Base-by-base conservation (phyloP, 2,329 filamentous ascomycete genomes). In the Bisporella sp. region DNA sequence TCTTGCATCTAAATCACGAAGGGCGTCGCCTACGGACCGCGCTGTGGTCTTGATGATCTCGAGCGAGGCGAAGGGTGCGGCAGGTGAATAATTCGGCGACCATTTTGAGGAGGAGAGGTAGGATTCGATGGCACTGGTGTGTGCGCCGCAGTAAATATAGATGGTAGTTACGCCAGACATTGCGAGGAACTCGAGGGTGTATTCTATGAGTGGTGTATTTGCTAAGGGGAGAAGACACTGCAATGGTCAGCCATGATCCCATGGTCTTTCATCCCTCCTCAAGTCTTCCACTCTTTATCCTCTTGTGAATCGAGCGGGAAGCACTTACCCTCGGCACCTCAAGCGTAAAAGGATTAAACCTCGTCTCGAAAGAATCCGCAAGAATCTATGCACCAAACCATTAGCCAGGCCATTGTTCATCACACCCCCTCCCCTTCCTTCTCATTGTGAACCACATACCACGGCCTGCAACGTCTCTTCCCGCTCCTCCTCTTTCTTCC, bases 131-230 rank as follows among this genome's bases (percentile, higher is more conserved):
- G 90, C 82, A 52, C 93, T 85, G 31, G 86, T 87, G 67, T 96
- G 90, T 31, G 89, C 84, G 53, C 89, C 88, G 61, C 87, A 92
- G 72, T 96, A 97, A 52, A 99, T 79, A 66, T 87, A 95, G 48
- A 97, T 87, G 58, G 96, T 89, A 60, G 93, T 84, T n/a, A 97
- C 90, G 51, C 91, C 90, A 52, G 93, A 90, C 77, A 92, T 92
- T 57, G 90, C 90, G 1, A 99, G 82, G 63, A 96, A 97, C 65
- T 97, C 91, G 62, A 97, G 83, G 4, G 92, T 97, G 68, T 99
- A 97, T 69, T 99, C 93, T 71, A 99, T 95, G 56, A 99, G 76
- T 35, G 93, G 92, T 1, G 85, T 91, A 68, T 97, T 97, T 53
- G 89, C 93, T 53, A 99, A 78, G 8, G 92, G 90, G 5, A 99